A percentile compares a stretch with the other conserved stretches of the same genome.
Evolutionary conservation across 2,329 filamentous ascomycete species (phyloP).

Genomic region (Paradendryphiella salina): DNA sequence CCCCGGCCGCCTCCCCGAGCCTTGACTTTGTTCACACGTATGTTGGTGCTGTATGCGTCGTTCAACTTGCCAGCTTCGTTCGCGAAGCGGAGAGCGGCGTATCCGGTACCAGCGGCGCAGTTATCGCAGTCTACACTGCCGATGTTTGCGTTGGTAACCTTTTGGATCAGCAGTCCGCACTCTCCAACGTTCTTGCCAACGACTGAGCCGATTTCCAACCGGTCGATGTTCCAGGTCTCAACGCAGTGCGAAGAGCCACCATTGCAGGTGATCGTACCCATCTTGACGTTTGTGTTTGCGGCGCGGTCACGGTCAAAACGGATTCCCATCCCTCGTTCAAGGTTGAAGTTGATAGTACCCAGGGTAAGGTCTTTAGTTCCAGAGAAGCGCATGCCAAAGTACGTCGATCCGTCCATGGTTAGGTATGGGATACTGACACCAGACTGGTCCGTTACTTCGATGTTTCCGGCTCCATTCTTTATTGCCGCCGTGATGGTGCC

Average conservation of each 20-base stretch:
- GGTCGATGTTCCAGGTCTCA: slow-evolving; percentile 64
- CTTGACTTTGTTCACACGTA: slow-evolving; percentile 58
- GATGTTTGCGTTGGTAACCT: slow-evolving; percentile 57
- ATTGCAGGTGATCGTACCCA: slow-evolving; percentile 57
- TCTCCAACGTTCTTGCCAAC: slow-evolving; percentile 60
- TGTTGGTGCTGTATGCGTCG: slow-evolving; percentile 57
- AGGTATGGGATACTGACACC: slow-evolving; percentile 61
- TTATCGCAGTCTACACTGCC: slow-evolving; percentile 62
- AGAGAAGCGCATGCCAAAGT: slow-evolving; percentile 61
- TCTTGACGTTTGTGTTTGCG: slow-evolving; percentile 58
- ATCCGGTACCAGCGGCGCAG: slow-evolving; percentile 57
- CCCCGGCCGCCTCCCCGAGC: slow-evolving; percentile 62
- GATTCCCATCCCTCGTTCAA: slow-evolving; percentile 59
- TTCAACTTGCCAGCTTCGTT: slow-evolving; percentile 59
- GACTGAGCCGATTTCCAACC: slow-evolving; percentile 56
- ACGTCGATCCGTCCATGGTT: slow-evolving; percentile 61
- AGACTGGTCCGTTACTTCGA: slow-evolving; percentile 55
- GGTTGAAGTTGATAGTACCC: slow-evolving; percentile 59
- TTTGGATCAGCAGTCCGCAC: slow-evolving; percentile 61
- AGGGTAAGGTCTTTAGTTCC: slow-evolving; percentile 55
- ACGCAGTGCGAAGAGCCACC: slow-evolving; percentile 61
- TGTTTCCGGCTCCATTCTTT: slow-evolving; percentile 55
- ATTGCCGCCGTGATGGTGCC: slow-evolving; percentile 57
- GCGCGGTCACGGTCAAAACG: slow-evolving; percentile 61
- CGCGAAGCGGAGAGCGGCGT: slow-evolving; percentile 61